phyloP scores from a whole-genome alignment of 441 rosid species.

The Gossypium lobatum region DNA sequence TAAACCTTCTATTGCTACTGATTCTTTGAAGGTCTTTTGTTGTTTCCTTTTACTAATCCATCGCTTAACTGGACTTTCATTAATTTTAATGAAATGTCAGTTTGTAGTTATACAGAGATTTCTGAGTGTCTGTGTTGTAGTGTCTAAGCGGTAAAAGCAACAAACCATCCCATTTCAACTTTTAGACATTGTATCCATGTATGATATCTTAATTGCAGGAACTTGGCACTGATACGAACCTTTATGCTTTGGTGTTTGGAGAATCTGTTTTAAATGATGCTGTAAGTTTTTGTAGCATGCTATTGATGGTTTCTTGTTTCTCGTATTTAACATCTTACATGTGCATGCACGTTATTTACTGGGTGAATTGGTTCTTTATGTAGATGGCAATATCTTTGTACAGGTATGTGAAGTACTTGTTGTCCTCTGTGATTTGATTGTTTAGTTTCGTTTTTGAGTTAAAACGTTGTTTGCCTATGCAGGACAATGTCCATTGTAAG shows the following conservation, averaged over 20 bases:
- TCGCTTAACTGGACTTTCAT: no score
- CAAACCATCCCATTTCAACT: no score
- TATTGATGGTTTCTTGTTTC: slow-evolving; percentile 7
- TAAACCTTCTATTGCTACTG: no score
- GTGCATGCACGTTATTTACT: slow-evolving; percentile 19
- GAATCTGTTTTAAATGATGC: slow-evolving; percentile 99
- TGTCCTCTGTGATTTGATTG: slow-evolving; percentile 8
- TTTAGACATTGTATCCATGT: not conserved
- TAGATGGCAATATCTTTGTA: slow-evolving; percentile 98
- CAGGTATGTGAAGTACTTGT: slow-evolving; percentile 45
- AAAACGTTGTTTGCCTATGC: slow-evolving; percentile 33
- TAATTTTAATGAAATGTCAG: not conserved
- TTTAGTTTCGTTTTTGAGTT: slow-evolving; percentile 18
- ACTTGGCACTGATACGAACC: slow-evolving; percentile 89
- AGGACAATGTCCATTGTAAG: slow-evolving; percentile 93
- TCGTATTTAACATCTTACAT: not conserved
- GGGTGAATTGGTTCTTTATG: slow-evolving; percentile 18
- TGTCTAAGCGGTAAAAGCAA: not conserved
- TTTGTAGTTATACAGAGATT: not conserved
- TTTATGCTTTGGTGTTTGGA: slow-evolving; percentile 95
- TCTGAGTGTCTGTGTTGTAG: not conserved
- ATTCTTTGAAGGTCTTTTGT: no score
- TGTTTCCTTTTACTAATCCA: no score
- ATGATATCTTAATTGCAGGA: slow-evolving; percentile 49
- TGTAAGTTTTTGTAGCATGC: slow-evolving; percentile 43